These are phyloP conservation scores for Pythium angustatum DNA, from an alignment of 352 stramenopile species.

Conservation along the genomic window DNA sequence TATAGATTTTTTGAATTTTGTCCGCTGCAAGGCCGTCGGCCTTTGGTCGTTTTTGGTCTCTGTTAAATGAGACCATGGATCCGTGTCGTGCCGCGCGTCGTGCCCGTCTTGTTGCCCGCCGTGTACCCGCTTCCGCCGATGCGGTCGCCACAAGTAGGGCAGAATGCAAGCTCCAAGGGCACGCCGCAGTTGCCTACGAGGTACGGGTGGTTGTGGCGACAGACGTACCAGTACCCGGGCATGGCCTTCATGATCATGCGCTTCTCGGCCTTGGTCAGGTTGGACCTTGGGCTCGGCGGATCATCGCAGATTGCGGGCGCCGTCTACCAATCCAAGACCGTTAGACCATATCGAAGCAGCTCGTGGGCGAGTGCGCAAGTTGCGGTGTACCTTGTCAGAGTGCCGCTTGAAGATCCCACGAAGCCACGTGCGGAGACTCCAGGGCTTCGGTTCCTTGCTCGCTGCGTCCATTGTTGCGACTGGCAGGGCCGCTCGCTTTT, in stretches of 20 bases:
- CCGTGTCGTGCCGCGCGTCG: conserved; percentile 7
- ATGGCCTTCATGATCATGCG: conserved; percentile 33
- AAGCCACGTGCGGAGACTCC: conserved; percentile 17
- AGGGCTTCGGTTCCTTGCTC: not conserved
- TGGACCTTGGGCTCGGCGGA: conserved; percentile 22
- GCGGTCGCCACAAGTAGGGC: conserved; percentile 27
- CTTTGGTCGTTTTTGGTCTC: not conserved
- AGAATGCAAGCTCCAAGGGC: conserved; percentile 24
- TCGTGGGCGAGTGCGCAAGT: too few species aligned
- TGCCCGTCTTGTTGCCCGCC: not conserved
- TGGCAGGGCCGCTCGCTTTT: too few species aligned
- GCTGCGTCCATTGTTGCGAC: not conserved
- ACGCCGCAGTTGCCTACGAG: conserved; percentile 37
- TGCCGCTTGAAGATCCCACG: conserved; percentile 6
- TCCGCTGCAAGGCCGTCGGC: too few species aligned
- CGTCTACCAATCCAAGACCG: too few species aligned
- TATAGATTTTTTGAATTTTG: conserved; percentile 14
- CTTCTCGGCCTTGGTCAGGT: conserved; percentile 34
- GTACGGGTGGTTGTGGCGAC: conserved; percentile 34
- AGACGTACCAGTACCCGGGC: conserved; percentile 31
- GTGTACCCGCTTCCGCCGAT: conserved; percentile 33
- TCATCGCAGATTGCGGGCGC: not conserved
- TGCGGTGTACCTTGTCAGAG: not conserved
- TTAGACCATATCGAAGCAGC: too few species aligned
- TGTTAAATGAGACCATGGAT: conserved; percentile 16